phyloP scores from a whole-genome alignment of 23 red algal genomes.

The Rhodosorus marinus region DNA sequence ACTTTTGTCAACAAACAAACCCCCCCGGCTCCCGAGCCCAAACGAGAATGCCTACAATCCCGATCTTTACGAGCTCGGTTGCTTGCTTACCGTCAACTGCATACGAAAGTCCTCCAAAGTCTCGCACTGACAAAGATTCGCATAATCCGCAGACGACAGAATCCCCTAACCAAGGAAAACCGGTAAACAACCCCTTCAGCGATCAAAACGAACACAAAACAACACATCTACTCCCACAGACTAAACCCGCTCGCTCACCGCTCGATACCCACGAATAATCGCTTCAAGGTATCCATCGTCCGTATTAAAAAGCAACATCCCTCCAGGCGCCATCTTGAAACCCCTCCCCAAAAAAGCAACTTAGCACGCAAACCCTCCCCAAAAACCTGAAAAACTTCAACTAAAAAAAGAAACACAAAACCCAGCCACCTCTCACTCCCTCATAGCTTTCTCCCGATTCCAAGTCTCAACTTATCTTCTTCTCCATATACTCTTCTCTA shows the following conservation, averaged over 20 bases:
- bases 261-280: slow-evolving; percentile 71
- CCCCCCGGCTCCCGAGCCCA: too few relatives aligned
- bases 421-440: too few relatives aligned
- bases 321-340: slow-evolving; percentile 42
- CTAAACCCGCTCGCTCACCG: slow-evolving; percentile 8
- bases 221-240: too few relatives aligned
- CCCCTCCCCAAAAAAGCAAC: neutral
- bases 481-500: too few relatives aligned
- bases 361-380: neutral
- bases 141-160: slow-evolving; percentile 59
- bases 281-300: slow-evolving; percentile 90
- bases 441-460: too few relatives aligned
- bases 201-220: neutral
- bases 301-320: slow-evolving; percentile 83
- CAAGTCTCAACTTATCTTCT: too few relatives aligned
- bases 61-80: neutral
- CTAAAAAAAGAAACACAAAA: too few relatives aligned
- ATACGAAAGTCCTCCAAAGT: slow-evolving; percentile 81
- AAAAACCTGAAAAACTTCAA: too few relatives aligned
- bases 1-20: too few relatives aligned
- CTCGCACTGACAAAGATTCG: slow-evolving; percentile 85
- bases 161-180: slow-evolving; percentile 33
- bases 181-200: neutral
- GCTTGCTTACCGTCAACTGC: slow-evolving; percentile 56
- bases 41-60: too few relatives aligned